A percentile compares a stretch with the other conserved stretches of the same genome.
Evolutionary conservation across 2,329 filamentous ascomycete genomes (phyloP).

Genomic region (Conoideocrella luteorostrata): DNA sequence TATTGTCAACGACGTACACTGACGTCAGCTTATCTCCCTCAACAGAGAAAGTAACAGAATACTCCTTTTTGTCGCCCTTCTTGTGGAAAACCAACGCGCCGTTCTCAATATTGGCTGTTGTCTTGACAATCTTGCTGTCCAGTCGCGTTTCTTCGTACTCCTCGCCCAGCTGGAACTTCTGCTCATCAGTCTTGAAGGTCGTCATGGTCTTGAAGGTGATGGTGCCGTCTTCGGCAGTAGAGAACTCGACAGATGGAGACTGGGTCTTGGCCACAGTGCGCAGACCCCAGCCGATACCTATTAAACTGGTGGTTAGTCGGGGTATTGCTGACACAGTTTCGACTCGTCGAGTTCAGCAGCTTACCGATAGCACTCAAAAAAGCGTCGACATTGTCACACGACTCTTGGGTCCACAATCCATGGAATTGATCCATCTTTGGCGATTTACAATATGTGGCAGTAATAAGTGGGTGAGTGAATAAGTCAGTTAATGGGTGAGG

Average conservation of each 20-base stretch:
- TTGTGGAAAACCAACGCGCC: conserved; percentile 1
- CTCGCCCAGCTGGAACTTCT: conserved; percentile 3
- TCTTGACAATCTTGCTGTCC: conserved; percentile 2
- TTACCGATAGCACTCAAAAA: conserved; percentile 1
- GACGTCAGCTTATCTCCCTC: not conserved
- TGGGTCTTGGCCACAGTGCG: conserved; percentile 3
- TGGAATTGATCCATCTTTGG: conserved; percentile 1
- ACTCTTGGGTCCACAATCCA: conserved; percentile 4
- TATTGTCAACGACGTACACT: not conserved
- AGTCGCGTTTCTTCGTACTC: conserved; percentile 1
- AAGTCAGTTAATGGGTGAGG: too few relatives aligned
- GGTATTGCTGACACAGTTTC: not conserved
- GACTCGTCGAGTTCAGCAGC: not conserved
- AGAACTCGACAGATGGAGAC: not conserved
- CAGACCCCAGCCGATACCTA: conserved; percentile 1
- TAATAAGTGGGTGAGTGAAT: too few relatives aligned
- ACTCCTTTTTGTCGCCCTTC: conserved; percentile 1
- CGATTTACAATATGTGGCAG: too few relatives aligned
- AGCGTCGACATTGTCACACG: conserved; percentile 3
- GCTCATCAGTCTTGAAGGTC: conserved; percentile 3
- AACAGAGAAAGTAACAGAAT: not conserved
- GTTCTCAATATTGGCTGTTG: not conserved
- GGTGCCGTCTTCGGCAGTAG: not conserved
- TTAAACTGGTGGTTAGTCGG: not conserved
- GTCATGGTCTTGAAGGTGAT: conserved; percentile 2